These are phyloP conservation scores for Stramenopiles sp. DNA, from an alignment of 352 stramenopile genomes.

Conservation along the genomic window DNA sequence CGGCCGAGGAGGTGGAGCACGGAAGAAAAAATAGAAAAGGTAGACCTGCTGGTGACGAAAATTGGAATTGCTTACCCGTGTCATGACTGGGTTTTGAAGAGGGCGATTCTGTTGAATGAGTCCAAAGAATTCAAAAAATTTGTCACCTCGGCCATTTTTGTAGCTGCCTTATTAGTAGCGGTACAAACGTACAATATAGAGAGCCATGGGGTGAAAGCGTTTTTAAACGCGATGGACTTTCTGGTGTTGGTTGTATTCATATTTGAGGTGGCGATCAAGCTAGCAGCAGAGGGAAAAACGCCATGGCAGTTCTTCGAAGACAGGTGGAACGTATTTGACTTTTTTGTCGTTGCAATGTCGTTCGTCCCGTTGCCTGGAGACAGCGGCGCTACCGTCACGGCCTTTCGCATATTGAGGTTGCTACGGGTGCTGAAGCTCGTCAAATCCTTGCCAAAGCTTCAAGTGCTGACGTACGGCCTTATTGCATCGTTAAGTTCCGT, in stretches of 20 bases:
- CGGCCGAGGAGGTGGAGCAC: too few species aligned
- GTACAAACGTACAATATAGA: slow-evolving; percentile 19
- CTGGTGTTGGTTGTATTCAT: slow-evolving; percentile 49
- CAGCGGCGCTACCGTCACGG: slow-evolving; percentile 47
- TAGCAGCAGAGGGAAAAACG: slow-evolving; percentile 44
- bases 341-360: slow-evolving; percentile 37
- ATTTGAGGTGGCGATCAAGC: slow-evolving; percentile 45
- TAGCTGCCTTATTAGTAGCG: slow-evolving; percentile 21
- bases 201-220: slow-evolving; percentile 24
- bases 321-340: slow-evolving; percentile 54
- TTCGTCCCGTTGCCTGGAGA: slow-evolving; percentile 41
- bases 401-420: slow-evolving; percentile 50
- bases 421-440: slow-evolving; percentile 62
- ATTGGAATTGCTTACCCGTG: too few species aligned
- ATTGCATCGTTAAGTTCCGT: slow-evolving; percentile 60
- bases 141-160: slow-evolving; percentile 21
- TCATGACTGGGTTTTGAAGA: too few species aligned
- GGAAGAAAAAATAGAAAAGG: too few species aligned
- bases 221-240: slow-evolving; percentile 35
- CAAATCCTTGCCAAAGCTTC: slow-evolving; percentile 50
- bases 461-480: slow-evolving; percentile 65
- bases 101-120: too few species aligned
- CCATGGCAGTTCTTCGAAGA: slow-evolving; percentile 48
- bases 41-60: too few species aligned
- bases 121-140: slow-evolving; percentile 21